Conservation (phyloP, 2,329 filamentous ascomycete species). For the Madurella fahalii region DNA sequence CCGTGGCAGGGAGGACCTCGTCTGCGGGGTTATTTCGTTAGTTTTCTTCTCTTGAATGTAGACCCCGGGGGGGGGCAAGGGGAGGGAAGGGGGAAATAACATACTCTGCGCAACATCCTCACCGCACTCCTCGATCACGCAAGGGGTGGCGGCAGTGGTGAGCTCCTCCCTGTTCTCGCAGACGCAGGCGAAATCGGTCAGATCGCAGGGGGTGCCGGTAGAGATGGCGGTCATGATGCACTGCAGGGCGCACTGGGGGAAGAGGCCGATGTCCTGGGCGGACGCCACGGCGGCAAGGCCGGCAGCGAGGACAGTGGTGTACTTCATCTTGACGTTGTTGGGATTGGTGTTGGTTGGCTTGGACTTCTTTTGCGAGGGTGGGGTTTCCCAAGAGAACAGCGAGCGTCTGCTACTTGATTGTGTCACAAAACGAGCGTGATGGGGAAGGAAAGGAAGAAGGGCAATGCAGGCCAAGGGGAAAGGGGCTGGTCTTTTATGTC, state of each 20-base stretch:
- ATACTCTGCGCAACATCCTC: constrained; percentile 22
- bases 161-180: constrained; percentile 24
- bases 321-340: constrained; percentile 27
- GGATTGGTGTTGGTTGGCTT: background rate
- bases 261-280: constrained; percentile 25
- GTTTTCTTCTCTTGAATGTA: background rate
- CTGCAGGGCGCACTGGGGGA: constrained; percentile 25
- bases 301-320: constrained; percentile 21
- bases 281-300: constrained; percentile 19
- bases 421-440: constrained; percentile 14
- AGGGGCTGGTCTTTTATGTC: background rate
- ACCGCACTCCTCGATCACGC: constrained; percentile 25
- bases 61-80: background rate
- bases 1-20: constrained; percentile 40
- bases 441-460: constrained; percentile 1
- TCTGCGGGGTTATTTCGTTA: constrained; percentile 11
- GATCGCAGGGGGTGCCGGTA: constrained; percentile 20
- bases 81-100: no score
- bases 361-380: background rate
- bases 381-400: background rate
- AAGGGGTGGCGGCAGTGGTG: constrained; percentile 22
- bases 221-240: constrained; percentile 24
- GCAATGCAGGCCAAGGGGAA: background rate
- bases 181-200: constrained; percentile 24
- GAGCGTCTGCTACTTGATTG: constrained; percentile 4